Percentiles rank a stretch among this genome's conserved stretches.
These are phyloP conservation scores for Gossypium australe DNA, from an alignment of 345 rosid species.

Conservation along the genomic window DNA sequence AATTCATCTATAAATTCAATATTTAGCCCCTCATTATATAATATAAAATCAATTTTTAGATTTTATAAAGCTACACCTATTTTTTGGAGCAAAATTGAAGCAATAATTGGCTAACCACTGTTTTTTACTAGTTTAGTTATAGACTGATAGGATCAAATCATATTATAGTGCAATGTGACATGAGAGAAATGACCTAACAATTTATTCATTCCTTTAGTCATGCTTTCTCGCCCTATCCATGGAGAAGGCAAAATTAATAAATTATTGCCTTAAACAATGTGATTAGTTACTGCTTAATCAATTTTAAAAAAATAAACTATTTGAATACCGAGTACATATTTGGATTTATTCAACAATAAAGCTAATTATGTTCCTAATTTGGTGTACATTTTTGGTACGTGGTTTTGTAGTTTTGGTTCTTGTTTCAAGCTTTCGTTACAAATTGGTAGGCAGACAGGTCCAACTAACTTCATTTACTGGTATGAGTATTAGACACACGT, in stretches of 20 bases:
- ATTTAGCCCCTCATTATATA: too few species aligned
- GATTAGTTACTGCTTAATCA: too few species aligned
- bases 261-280: too few species aligned
- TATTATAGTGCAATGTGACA: background rate
- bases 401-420: background rate
- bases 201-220: background rate
- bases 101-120: background rate
- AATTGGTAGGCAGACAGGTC: slow-evolving; percentile 9
- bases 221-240: background rate
- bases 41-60: too few species aligned
- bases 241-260: too few species aligned
- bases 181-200: background rate
- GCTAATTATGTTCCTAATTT: background rate
- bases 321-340: background rate
- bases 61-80: too few species aligned
- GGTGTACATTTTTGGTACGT: background rate
- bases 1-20: too few species aligned
- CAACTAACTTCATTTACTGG: slow-evolving; percentile 8
- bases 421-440: background rate
- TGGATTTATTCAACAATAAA: background rate
- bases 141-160: background rate
- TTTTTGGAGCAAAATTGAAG: too few species aligned
- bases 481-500: background rate
- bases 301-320: background rate
- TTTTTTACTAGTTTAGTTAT: background rate